These are phyloP conservation scores for Peronospora farinosa DNA, from an alignment of 352 stramenopile genomes.

Conservation along the genomic window DNA sequence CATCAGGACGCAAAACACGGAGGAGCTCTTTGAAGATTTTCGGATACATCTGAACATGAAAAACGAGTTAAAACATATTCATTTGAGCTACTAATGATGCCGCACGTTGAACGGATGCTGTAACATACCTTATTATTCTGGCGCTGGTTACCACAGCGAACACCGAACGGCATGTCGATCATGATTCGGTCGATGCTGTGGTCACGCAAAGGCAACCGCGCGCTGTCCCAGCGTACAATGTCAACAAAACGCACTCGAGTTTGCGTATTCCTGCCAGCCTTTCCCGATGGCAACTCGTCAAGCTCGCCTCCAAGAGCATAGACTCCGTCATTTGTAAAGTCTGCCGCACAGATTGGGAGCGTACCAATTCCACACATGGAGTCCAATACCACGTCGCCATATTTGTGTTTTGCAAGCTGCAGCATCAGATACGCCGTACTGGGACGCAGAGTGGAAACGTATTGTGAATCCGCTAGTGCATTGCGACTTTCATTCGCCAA, in stretches of 20 bases:
- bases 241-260: conserved; percentile 34
- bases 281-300: conserved; percentile 41
- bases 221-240: conserved; percentile 63
- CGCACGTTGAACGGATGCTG: background rate
- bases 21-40: conserved; percentile 68
- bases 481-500: conserved; percentile 62
- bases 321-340: conserved; percentile 43
- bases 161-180: conserved; percentile 76
- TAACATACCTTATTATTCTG: conserved; percentile 53
- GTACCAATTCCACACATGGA: conserved; percentile 81
- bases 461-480: conserved; percentile 47
- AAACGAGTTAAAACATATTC: background rate
- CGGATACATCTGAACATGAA: conserved; percentile 52
- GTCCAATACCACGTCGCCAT: conserved; percentile 66
- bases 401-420: conserved; percentile 45
- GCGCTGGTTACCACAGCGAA: conserved; percentile 64
- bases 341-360: conserved; percentile 55
- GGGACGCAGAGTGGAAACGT: conserved; percentile 68
- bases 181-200: conserved; percentile 56
- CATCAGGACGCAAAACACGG: conserved; percentile 48
- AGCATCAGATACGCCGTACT: conserved; percentile 77
- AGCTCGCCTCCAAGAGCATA: conserved; percentile 67
- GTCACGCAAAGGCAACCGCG: conserved; percentile 44
- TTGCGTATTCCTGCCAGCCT: conserved; percentile 47
- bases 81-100: background rate